phyloP scores from a whole-genome alignment of 257 asterid genomes.

The Solanum piurae region DNA sequence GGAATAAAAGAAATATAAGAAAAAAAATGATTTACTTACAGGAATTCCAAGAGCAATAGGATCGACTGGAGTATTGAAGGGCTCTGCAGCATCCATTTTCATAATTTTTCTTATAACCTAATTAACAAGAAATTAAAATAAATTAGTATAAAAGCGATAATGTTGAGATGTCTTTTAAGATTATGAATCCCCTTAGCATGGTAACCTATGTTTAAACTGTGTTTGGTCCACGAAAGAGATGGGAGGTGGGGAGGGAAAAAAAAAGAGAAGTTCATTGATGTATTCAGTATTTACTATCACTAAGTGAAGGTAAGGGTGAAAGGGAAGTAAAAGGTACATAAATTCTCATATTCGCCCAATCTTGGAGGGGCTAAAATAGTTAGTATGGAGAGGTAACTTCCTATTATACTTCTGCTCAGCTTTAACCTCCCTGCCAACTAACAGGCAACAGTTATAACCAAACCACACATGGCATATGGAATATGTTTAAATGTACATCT shows the following conservation, averaged over 20 bases:
- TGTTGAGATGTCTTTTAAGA: not conserved
- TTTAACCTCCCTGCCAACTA: not conserved
- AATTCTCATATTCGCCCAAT: not conserved
- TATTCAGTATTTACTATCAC: not conserved
- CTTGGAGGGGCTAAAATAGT: not conserved
- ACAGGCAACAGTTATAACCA: not conserved
- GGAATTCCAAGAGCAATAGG: conserved; percentile 89
- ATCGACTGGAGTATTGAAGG: conserved; percentile 82
- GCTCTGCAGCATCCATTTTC: conserved; percentile 97
- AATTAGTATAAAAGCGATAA: not conserved
- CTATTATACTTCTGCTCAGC: not conserved
- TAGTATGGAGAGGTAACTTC: not conserved
- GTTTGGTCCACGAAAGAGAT: not conserved
- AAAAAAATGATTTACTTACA: conserved; percentile 20
- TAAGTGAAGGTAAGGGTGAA: not conserved
- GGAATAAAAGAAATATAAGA: not conserved
- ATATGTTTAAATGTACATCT: not conserved
- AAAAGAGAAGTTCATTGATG: not conserved
- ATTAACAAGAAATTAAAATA: conserved; percentile 7
- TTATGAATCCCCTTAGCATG: not conserved
- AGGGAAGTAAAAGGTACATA: not conserved
- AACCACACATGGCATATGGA: not conserved
- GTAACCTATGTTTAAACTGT: not conserved
- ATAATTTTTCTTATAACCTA: conserved; percentile 81
- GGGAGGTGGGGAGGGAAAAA: not conserved